These are phyloP conservation scores for Zarea fungicola DNA, from an alignment of 2,329 filamentous ascomycete species.

Conservation along the genomic window DNA sequence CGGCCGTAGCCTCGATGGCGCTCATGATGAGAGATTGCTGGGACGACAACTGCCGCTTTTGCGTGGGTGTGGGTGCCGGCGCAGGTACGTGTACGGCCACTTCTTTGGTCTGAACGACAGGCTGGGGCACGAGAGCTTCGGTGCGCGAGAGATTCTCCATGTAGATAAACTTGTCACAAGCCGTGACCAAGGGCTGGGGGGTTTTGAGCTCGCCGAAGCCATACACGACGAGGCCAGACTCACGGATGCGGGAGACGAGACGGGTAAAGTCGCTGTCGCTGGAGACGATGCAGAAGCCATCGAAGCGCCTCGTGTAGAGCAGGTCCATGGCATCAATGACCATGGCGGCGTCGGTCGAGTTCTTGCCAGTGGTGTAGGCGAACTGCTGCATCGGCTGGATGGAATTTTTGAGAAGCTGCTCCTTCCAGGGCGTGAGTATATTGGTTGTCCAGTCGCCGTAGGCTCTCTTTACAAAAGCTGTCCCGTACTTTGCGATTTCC, in stretches of 20 bases:
- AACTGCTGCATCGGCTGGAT: slow-evolving; percentile 34
- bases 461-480: slow-evolving; percentile 24
- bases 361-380: slow-evolving; percentile 31
- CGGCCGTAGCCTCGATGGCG: not conserved
- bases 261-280: slow-evolving; percentile 33
- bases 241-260: slow-evolving; percentile 29
- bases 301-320: slow-evolving; percentile 26
- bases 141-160: not conserved
- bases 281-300: slow-evolving; percentile 30
- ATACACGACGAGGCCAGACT: slow-evolving; percentile 27
- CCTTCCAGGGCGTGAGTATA: slow-evolving; percentile 25
- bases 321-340: slow-evolving; percentile 35
- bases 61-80: too few relatives aligned
- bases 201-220: slow-evolving; percentile 30
- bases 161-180: slow-evolving; percentile 31
- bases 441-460: slow-evolving; percentile 31
- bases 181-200: slow-evolving; percentile 26
- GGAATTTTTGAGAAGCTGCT: slow-evolving; percentile 24
- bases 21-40: not conserved
- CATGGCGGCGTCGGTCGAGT: slow-evolving; percentile 30
- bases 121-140: not conserved
- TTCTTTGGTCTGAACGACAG: too few relatives aligned
- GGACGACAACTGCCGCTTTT: not conserved
- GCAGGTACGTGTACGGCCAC: too few relatives aligned
- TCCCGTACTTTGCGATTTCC: slow-evolving; percentile 30